phyloP scores from a whole-genome alignment of 148 eudicot genomes.

The Persicaria maculosa region DNA sequence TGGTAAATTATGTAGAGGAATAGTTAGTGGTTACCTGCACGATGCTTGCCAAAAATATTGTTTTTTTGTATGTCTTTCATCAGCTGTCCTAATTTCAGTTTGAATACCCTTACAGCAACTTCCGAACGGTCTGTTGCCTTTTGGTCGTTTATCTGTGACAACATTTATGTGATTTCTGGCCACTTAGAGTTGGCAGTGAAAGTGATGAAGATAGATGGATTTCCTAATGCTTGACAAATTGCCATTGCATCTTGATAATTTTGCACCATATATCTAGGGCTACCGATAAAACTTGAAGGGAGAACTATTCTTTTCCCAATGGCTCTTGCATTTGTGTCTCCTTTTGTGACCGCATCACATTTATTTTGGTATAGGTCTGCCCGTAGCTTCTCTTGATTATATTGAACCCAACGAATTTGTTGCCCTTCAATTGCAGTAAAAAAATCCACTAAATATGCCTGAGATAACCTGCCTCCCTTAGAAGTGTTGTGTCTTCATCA shows the following conservation, averaged over 20 bases:
- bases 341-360: not conserved
- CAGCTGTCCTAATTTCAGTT: not conserved
- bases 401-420: too few species aligned
- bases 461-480: too few species aligned
- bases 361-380: not conserved
- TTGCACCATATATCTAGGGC: not conserved
- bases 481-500: not conserved
- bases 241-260: not conserved
- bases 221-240: not conserved
- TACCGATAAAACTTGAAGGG: not conserved
- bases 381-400: not conserved
- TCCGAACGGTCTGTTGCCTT: not conserved
- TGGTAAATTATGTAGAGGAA: too few species aligned
- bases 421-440: not conserved
- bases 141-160: not conserved
- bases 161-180: not conserved
- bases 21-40: not conserved
- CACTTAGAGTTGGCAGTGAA: not conserved
- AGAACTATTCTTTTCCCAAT: not conserved
- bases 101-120: not conserved
- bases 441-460: not conserved
- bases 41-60: not conserved
- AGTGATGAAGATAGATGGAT: not conserved
- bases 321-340: not conserved
- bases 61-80: not conserved